A percentile compares a stretch with the other conserved stretches of the same genome.
phyloP scores from a whole-genome alignment of 208 protist species.

The Porcisia hertigi region DNA sequence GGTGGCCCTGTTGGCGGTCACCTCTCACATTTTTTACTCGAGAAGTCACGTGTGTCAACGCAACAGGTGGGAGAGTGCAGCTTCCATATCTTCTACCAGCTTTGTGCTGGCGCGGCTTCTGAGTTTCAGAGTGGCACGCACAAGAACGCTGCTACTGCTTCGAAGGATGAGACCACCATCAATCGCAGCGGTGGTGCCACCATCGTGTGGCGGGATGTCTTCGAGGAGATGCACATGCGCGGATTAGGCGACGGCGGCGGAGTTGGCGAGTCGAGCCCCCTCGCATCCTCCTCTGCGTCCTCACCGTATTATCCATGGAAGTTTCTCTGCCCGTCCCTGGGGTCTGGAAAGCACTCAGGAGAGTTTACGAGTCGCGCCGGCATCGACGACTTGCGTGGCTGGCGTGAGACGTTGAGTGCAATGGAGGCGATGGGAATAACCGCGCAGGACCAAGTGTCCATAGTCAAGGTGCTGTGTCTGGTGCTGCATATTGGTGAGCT shows the following conservation, averaged over 20 bases:
- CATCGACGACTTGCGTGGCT: constrained; percentile 84
- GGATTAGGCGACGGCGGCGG: neutral
- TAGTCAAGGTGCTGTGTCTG: constrained; percentile 88
- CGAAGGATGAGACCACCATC: neutral
- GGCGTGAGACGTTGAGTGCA: constrained; percentile 72
- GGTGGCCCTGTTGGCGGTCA: constrained; percentile 83
- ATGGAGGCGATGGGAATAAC: constrained; percentile 93
- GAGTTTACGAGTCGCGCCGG: constrained; percentile 28
- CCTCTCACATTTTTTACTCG: constrained; percentile 90
- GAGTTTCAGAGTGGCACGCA: constrained; percentile 1
- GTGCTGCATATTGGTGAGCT: constrained; percentile 96
- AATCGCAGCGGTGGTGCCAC: neutral
- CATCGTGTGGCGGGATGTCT: constrained; percentile 23
- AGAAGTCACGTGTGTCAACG: constrained; percentile 89
- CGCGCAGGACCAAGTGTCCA: constrained; percentile 57
- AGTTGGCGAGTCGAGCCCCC: neutral
- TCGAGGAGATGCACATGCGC: constrained; percentile 29
- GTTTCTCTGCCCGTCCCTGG: constrained; percentile 22
- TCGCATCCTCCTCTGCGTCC: neutral
- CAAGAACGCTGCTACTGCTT: neutral
- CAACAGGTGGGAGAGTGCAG: constrained; percentile 92
- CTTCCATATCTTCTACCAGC: constrained; percentile 97
- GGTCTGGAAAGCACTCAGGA: constrained; percentile 15
- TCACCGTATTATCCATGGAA: constrained; percentile 18
- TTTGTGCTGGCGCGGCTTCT: constrained; percentile 57